Base-by-base conservation (phyloP, 768 basidiomycete species). In the Amanita inopinata region DNA sequence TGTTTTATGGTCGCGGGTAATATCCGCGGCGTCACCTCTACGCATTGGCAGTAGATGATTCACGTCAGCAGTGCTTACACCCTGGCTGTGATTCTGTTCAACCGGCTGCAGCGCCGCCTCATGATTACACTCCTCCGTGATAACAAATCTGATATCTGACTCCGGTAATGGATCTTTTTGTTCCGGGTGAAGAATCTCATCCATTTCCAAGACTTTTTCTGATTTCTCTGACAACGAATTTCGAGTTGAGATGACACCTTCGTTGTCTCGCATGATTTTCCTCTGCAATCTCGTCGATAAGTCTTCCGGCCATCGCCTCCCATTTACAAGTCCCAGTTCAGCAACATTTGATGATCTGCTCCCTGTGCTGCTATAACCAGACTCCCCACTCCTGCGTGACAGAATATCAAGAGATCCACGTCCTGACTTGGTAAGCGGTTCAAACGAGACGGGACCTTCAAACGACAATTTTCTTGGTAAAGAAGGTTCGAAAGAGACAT, bases 401-500 rank as follows among this genome's bases (percentile, higher is more conserved):
- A 67, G 64, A 5, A 57, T 58, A 10, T 74, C 69, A 14, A 69
- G 44, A 15, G 75, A 77, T 39, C 61, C 61, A n/a, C 64, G 62
- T 7, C 67, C 63, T 4, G 66, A 63, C 45, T 74, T 70, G 7
- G 71, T 57, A 14, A 62, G 49, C 12, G 79, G 80, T 45, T 81
- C 75, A 47, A 82, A 81, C 1, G 78, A 76, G 22, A 78, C 48
- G 23, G 59, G 65, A 7, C 66, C 74, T 38, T 80, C 76, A 30
- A 56, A 56, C 3, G 68, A 69, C 35, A 59, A 61, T 30, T 59
- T 58, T 46, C 61, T 62, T 23, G 37, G 24, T 59, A 65, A 51
- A 12, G 70, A 65, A 30, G 66, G 65, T 9, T 63, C 61, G 10
- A 65, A 60, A 5, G 65, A 60, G 33, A 61, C 60, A 38, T 64